phyloP scores from a whole-genome alignment of 176 grass and related monocot genomes.

The Puccinellia tenuiflora region DNA sequence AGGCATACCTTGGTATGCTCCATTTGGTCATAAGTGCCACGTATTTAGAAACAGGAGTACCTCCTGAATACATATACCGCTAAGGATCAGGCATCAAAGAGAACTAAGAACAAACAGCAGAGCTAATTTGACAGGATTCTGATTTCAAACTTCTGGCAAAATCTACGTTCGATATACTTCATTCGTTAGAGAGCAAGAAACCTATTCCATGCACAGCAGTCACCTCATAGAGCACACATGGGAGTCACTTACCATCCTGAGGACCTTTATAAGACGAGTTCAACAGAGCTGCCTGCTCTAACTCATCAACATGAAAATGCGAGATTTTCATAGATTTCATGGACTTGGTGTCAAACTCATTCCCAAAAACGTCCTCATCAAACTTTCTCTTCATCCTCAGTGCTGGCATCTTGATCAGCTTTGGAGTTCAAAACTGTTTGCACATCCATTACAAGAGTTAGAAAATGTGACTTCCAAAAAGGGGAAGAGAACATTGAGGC shows the following conservation, averaged over 20 bases:
- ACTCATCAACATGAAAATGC: constrained; percentile 26
- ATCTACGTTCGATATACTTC: not conserved
- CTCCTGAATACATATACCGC: not conserved
- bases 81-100: constrained; percentile 8
- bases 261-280: constrained; percentile 26
- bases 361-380: constrained; percentile 24
- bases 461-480: not conserved
- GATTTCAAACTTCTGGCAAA: not conserved
- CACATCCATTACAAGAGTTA: constrained; percentile 8
- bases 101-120: not conserved
- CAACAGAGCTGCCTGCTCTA: constrained; percentile 32
- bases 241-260: constrained; percentile 40
- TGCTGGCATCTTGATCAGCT: constrained; percentile 52
- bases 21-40: not conserved
- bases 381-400: constrained; percentile 63
- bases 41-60: not conserved
- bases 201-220: not conserved
- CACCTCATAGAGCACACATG: not conserved
- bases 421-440: constrained; percentile 3
- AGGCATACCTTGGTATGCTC: not conserved
- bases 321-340: constrained; percentile 36
- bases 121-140: not conserved
- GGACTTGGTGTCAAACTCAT: constrained; percentile 23
- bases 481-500: not conserved
- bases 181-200: not conserved